Percentiles rank a stretch among this genome's conserved stretches.
Evolutionary conservation across 2,329 filamentous ascomycete species (phyloP).

Genomic region (Aschersonia sp.): DNA sequence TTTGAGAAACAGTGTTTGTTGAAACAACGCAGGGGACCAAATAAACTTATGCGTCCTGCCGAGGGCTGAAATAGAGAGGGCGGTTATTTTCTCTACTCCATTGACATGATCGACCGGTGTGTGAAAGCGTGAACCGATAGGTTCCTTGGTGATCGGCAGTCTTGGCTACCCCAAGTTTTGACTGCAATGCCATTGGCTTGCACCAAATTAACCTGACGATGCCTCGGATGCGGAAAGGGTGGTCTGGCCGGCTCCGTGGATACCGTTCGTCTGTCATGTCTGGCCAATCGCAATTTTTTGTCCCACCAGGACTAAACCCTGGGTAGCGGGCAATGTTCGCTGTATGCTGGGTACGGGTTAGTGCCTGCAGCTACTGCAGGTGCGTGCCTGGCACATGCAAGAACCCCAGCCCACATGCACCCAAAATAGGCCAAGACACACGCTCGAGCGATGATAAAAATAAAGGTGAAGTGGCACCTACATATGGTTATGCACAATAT

Average conservation of each 20-base stretch:
- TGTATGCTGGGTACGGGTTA: background rate
- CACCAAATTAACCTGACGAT: background rate
- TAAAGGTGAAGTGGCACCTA: background rate
- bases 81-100: no score
- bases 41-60: no score
- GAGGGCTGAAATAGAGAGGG: no score
- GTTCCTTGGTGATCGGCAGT: background rate
- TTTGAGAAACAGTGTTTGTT: no score
- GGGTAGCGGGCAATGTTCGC: background rate
- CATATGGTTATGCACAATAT: background rate
- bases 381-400: background rate
- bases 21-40: no score
- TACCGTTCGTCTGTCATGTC: background rate
- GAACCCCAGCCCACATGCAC: background rate
- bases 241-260: constrained; percentile 1
- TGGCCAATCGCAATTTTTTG: background rate
- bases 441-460: background rate
- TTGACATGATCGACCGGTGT: background rate
- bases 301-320: background rate
- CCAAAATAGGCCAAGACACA: background rate
- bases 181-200: background rate
- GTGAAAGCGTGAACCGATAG: background rate
- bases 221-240: background rate
- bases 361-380: background rate
- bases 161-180: background rate